Evolutionary conservation across 768 basidiomycete species (phyloP).

Genomic region (Pulveroboletus sp.): DNA sequence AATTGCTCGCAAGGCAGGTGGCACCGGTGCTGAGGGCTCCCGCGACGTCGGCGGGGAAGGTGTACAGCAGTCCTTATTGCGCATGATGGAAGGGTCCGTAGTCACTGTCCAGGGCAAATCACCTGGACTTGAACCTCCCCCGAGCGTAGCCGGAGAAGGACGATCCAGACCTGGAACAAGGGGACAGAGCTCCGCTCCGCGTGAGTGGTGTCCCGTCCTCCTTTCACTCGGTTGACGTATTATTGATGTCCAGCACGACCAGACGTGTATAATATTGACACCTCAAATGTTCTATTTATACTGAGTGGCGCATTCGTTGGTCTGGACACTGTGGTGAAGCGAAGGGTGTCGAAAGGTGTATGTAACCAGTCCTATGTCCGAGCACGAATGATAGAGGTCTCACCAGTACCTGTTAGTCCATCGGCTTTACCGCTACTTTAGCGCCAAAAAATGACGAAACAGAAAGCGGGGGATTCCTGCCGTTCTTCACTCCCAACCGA

Average conservation of each 20-base stretch:
- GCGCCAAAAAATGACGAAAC: slow-evolving; percentile 38
- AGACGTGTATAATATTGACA: slow-evolving; percentile 75
- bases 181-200: slow-evolving; percentile 33
- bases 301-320: slow-evolving; percentile 95
- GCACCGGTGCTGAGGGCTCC: slow-evolving; percentile 60
- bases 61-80: slow-evolving; percentile 86
- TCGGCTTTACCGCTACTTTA: slow-evolving; percentile 72
- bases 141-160: slow-evolving; percentile 40
- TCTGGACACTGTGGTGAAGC: slow-evolving; percentile 74
- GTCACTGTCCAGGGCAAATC: slow-evolving; percentile 79
- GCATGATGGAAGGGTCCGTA: slow-evolving; percentile 91
- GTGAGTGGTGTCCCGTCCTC: slow-evolving; percentile 11
- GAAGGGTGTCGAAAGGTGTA: slow-evolving; percentile 81
- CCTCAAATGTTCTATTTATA: slow-evolving; percentile 91
- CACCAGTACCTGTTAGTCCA: slow-evolving; percentile 53
- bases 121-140: slow-evolving; percentile 41
- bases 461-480: slow-evolving; percentile 36
- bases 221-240: neutral
- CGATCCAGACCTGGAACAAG: slow-evolving; percentile 49
- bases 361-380: slow-evolving; percentile 26
- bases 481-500: slow-evolving; percentile 78
- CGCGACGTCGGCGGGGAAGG: slow-evolving; percentile 95
- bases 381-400: neutral
- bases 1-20: slow-evolving; percentile 59
- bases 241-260: slow-evolving; percentile 43